Evolutionary conservation across 2,329 filamentous ascomycete species (phyloP), one percentile per base, ranked within the genome.

Genomic region (Gyromitra esculenta): DNA sequence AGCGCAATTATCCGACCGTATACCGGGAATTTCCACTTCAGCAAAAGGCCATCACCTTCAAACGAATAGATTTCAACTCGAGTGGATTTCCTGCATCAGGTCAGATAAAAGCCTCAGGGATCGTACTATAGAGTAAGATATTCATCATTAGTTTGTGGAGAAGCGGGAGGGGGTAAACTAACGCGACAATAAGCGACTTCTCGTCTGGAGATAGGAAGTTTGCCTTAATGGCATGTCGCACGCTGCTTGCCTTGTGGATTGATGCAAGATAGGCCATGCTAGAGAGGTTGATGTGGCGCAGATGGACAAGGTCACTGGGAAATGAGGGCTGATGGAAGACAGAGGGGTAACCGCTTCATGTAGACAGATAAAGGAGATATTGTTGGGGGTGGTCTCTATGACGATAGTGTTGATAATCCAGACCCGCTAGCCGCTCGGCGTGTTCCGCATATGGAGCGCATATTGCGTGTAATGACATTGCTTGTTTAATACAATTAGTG

Each of bases 181-280:
- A 97, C 94, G 94, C 93, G 81, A 97, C 87, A 68, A 97, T 89
- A 78, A 99, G 86, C 81, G 92, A 94, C 81, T 97, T 92, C 77
- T 94, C 89, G 65, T 92, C 89, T 3, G 89, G 85, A 56, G 89
- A 88, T 66, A 97, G 86, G 81, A 98, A 91, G 81, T 89, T 90
- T 77, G 95, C 87, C 82, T 91, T 92, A 79, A 98, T 84, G 13
- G 94, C 95, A 88, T 97, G 92, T 71, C 94, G 90, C 79, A 97
- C 90, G 85, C 93, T 97, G 83, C 93, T 97, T 31, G 96, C 92
- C 81, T 91, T 89, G 84, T 99, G 96, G 73, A 99, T 96, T 50
- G 96, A 94, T 77, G 93, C 94, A 81, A 99, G 87, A 84, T 98
- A 99, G 67, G 96, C 92, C 96, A 99, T 99, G 81, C 81, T 76